phyloP scores from a whole-genome alignment of 2,329 filamentous ascomycete genomes.

The Apiospora arundinis region DNA sequence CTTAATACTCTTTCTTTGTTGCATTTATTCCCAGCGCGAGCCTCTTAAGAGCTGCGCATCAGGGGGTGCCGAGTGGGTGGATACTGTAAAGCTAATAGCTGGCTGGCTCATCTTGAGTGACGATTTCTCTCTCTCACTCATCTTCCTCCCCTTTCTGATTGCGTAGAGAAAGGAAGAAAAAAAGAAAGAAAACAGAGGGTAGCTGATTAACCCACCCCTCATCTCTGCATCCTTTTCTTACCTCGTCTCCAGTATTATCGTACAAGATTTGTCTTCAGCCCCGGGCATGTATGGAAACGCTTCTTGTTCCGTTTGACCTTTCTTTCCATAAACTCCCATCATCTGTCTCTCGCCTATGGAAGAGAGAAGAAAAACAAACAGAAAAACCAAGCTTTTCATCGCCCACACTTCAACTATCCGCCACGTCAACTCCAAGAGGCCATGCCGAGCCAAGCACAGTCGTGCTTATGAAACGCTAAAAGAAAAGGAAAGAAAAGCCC shows the following conservation, averaged over 20 bases:
- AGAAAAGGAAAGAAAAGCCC: background rate
- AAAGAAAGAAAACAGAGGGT: background rate
- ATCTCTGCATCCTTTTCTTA: background rate
- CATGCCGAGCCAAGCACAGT: background rate
- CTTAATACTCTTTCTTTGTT: constrained; percentile 14
- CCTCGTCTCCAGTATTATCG: constrained; percentile 5
- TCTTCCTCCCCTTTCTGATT: background rate
- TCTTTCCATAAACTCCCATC: background rate
- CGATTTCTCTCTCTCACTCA: background rate
- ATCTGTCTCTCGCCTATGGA: background rate
- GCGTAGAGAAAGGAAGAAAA: background rate
- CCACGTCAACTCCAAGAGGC: background rate
- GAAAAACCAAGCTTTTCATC: constrained; percentile 5
- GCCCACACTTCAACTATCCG: background rate
- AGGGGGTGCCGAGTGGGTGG: background rate
- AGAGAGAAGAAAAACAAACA: background rate
- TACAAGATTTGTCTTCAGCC: background rate
- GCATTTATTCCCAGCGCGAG: background rate
- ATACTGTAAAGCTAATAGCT: constrained; percentile 14
- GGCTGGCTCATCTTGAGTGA: constrained; percentile 5
- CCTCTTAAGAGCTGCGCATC: background rate
- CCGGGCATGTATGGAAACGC: background rate
- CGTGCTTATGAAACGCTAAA: constrained; percentile 7
- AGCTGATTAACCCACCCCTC: background rate
- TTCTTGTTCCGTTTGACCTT: background rate